phyloP scores from a whole-genome alignment of 495 filamentous ascomycete genomes.

The Acidomyces sp. region DNA sequence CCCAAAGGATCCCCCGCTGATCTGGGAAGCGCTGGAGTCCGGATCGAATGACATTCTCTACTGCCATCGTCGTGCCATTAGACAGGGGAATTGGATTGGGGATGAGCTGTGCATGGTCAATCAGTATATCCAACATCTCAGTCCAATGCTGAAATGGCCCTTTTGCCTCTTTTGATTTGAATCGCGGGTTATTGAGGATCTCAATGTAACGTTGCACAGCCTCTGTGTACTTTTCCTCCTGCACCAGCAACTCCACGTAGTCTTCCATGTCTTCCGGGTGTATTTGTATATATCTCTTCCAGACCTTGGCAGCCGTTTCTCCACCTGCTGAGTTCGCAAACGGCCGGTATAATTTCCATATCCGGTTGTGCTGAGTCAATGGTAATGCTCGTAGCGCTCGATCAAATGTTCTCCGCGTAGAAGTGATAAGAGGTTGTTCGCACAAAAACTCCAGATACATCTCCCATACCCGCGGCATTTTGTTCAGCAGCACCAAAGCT shows the following conservation, averaged over 20 bases:
- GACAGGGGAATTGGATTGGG: conserved; percentile 30
- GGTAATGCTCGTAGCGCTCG: conserved; percentile 88
- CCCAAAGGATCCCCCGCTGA: conserved; percentile 94
- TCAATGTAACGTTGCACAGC: conserved; percentile 89
- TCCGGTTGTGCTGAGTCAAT: conserved; percentile 90
- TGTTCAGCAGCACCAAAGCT: conserved; percentile 87
- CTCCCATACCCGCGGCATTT: conserved; percentile 98
- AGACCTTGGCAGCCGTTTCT: conserved; percentile 81
- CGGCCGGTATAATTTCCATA: conserved; percentile 83
- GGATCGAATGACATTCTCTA: conserved; percentile 85
- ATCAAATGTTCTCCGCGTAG: conserved; percentile 84
- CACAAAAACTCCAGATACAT: conserved; percentile 90
- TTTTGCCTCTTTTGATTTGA: conserved; percentile 84
- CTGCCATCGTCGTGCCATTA: conserved; percentile 59
- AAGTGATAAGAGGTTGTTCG: conserved; percentile 82
- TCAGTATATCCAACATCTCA: conserved; percentile 95
- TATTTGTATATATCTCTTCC: conserved; percentile 94
- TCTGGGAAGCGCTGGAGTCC: conserved; percentile 88
- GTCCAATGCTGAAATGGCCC: conserved; percentile 95
- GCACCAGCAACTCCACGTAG: conserved; percentile 75
- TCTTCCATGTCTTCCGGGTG: conserved; percentile 94
- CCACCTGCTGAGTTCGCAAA: conserved; percentile 92
- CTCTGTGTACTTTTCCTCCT: conserved; percentile 76
- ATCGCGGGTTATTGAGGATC: conserved; percentile 81
- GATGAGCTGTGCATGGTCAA: conserved; percentile 76